Evolutionary conservation across 495 filamentous ascomycete species (phyloP), one percentile per base, ranked within the genome.

Genomic region (Podospora anserina): DNA sequence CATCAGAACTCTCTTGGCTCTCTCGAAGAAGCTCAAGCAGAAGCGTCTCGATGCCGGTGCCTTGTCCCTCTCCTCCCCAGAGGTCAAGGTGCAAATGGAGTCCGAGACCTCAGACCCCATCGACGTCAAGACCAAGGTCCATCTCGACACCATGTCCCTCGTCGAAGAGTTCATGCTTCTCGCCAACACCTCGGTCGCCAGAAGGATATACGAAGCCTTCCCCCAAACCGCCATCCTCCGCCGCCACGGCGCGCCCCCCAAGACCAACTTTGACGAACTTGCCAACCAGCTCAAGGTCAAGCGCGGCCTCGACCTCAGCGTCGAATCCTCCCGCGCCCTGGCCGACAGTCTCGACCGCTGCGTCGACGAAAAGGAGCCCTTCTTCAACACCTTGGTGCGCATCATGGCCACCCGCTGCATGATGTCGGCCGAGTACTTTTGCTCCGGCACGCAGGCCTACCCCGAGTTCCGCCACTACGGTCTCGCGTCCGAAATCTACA

Each of bases 121-220:
- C 64, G 96, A 99, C 75, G 90, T 99, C 69, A 92, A 97, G 82
- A 96, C 92, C 1, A 99, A 98, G 78, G 84, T 92, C 66, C 87
- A 91, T 68, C 88, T 98, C n/a, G 92, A 92, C 74, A 99, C 95
- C 65, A 98, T 97, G 83, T 97, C 94, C 27, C 85, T 99, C 6
- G 95, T 99, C 27, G 95, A 99, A 75, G 95, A 99, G 73, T 98
- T 99, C 84, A 99, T 99, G 95, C 85, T 98, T 74, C 91, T 98
- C 75, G 95, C 96, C 82, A 99, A 98, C 79, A 97, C 91, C 75
- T 92, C 88, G 68, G 95, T 99, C 27, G 95, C 93, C 6, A 81
- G 86, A 54, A 96, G 92, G 74, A 92, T 96, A 72, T 92, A 94
- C 81, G 84, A 89, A 63, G 87, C 92, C 15, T 98, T 97, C 82